These are phyloP conservation scores for Akanthomyces muscarius DNA, from an alignment of 2,329 filamentous ascomycete species.

Conservation along the genomic window DNA sequence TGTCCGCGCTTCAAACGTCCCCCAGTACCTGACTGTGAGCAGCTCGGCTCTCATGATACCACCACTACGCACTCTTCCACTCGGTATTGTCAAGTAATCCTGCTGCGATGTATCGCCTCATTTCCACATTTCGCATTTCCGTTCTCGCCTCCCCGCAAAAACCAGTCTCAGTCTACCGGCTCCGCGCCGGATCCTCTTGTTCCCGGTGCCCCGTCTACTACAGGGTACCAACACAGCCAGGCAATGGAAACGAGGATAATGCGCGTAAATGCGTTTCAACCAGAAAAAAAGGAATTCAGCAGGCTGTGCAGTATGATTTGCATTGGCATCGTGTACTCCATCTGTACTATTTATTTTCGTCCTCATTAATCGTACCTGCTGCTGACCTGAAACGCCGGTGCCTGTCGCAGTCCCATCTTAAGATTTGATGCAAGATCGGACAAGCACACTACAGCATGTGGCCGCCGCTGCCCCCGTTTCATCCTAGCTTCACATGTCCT, in stretches of 20 bases:
- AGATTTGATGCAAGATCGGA: neutral
- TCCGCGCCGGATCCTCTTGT: too few relatives aligned
- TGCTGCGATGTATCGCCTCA: too few relatives aligned
- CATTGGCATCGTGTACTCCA: neutral
- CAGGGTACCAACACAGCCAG: neutral
- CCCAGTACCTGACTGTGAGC: too few relatives aligned
- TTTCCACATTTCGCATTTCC: too few relatives aligned
- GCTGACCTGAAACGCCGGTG: constrained; percentile 3
- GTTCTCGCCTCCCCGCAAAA: too few relatives aligned
- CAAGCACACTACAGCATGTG: neutral
- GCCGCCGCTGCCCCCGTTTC: neutral
- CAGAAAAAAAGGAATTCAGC: neutral
- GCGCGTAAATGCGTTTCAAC: neutral
- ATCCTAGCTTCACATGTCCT: constrained; percentile 2
- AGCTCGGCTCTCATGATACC: too few relatives aligned
- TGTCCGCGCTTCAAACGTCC: too few relatives aligned
- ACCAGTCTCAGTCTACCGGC: too few relatives aligned
- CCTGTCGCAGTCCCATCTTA: neutral
- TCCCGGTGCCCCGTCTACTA: too few relatives aligned
- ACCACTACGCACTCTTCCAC: too few relatives aligned
- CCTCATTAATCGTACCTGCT: neutral
- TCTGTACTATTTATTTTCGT: neutral
- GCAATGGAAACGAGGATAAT: neutral
- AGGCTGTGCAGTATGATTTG: neutral
- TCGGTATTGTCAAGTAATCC: too few relatives aligned